Base-by-base conservation (phyloP, 1,284 basidiomycete genomes). In the Cystobasidium slooffiae region DNA sequence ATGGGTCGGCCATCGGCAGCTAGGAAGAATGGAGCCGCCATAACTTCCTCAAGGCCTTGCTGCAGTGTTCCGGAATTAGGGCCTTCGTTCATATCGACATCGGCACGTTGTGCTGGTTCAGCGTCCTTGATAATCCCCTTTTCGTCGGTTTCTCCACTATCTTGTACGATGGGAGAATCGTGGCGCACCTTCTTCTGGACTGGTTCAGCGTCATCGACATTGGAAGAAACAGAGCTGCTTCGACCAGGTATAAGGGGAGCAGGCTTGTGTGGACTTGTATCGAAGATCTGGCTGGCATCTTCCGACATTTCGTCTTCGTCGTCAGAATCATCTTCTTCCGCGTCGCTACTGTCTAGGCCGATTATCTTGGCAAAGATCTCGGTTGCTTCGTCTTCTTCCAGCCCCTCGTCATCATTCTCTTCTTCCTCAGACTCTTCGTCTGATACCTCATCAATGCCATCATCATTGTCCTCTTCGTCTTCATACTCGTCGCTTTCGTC, bases 211-310 rank as follows among this genome's bases (percentile, higher is more conserved):
- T 59, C 56, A 4, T 31, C 39, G n/a, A 12, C 47, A n/a, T 63
- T 41, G 20, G 61, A 47, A 5, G 61, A 63, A 22, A 31, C 44
- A 18, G 61, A 49, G 20, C 6, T 22, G 43, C 39, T 59, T 9
- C 43, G 37, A 9, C 12, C 39, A 24, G 56, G 6, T 41, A n/a
- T 14, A 39, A 31, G 56, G 16, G 46, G 61, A 9, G 61, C 43
- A 49, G 61, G 20, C 7, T 41, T n/a, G 47, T 20, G 47, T 51
- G 47, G 31, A 31, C 31, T 31, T 1, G 31, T 22, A 31, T 66
- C 64, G 64, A 66, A 66, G 46, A 66, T 66, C 14, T 66, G 64
- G 51, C 64, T 66, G 39, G 64, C 52, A 53, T 9, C 24, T 20
- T 66, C 64, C 1, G 64, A 53, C n/a, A 53, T 31, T 49, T 66